Evolutionary conservation across 495 filamentous ascomycete genomes (phyloP).

Genomic region (Xylaria curta): DNA sequence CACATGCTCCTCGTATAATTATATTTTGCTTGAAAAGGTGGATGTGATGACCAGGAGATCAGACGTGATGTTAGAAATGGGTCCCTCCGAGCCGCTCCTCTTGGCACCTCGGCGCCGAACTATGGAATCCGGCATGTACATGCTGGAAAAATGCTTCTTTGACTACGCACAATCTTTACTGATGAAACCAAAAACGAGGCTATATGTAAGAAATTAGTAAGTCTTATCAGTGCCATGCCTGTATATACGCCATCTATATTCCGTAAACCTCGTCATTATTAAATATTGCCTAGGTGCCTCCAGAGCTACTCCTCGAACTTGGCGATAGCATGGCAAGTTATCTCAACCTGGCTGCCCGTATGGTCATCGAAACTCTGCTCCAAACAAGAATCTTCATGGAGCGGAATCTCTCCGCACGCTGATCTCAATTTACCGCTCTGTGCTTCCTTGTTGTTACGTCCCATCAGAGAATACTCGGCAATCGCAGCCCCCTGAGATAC

Average conservation of each 20-base stretch:
- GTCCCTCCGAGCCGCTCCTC: not conserved
- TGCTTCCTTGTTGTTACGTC: not conserved
- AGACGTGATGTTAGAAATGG: not conserved
- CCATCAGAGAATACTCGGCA: not conserved
- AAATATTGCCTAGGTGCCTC: not conserved
- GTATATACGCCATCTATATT: not conserved
- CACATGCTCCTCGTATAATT: not conserved
- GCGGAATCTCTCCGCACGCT: not conserved
- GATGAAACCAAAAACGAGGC: not conserved
- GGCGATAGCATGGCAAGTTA: not conserved
- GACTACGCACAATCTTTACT: not conserved
- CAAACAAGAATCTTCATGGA: not conserved
- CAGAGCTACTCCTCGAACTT: not conserved
- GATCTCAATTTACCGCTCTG: not conserved
- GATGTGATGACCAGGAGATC: not conserved
- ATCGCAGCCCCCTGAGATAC: not conserved
- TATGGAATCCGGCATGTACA: not conserved
- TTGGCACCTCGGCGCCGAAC: not conserved
- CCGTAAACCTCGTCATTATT: not conserved
- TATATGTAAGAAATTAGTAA: not conserved
- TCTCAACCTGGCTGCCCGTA: not conserved
- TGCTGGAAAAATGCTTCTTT: slow-evolving; percentile 3
- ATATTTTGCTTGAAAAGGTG: not conserved
- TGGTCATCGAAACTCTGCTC: not conserved
- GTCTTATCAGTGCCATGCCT: not conserved